Base-by-base conservation (phyloP, 805 yeast genomes). In the Teunomyces cretensis region DNA sequence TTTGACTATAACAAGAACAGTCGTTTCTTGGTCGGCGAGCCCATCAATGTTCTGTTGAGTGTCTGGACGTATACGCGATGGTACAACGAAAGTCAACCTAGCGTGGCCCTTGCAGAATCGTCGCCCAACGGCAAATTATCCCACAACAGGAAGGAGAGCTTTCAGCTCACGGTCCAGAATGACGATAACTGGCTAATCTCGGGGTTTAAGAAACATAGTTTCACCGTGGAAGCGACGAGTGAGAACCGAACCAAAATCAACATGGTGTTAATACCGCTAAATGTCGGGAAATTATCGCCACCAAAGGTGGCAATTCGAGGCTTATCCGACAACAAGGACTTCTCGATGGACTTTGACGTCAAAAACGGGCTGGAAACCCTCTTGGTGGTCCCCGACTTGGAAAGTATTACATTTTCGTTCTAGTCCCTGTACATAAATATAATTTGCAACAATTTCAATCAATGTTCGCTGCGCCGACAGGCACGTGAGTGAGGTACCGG, bases 111-210 rank as follows among this genome's bases (percentile, higher is more conserved):
- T 19, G 66, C 68, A 1, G 61, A 58, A 39, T 57, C 65, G 8
- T 61, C 67, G 6, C 62, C 62, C 33, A 24, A 13, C 9, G 38
- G 43, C 9, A 22, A 31, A 13, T n/a, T 14, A 2, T 9, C 19
- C n/a, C 22, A 17, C 1, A 36, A 19, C 6, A 60, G 65, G 26
- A 30, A 39, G 24, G 46, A 39, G 33, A 28, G 27, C 2, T 80
- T 77, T 54, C 70, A 71, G 41, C 66, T 81, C 31, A 78, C 76
- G 13, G 56, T 86, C 1, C 61, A 65, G 13, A 74, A 76, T 22
- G 78, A 74, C 49, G 96, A 89, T 17, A 77, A 74, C 42, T 92
- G 98, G 98, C 59, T 89, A 2, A 67, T 90, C 4, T 81, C 88
- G 5, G 98, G 98, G 0, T 72, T 78, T 49, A 81, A 80, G 47